Evolutionary conservation across 768 basidiomycete genomes (phyloP), one percentile per base, ranked within the genome.

Genomic region (Sarcomyxa edulis): DNA sequence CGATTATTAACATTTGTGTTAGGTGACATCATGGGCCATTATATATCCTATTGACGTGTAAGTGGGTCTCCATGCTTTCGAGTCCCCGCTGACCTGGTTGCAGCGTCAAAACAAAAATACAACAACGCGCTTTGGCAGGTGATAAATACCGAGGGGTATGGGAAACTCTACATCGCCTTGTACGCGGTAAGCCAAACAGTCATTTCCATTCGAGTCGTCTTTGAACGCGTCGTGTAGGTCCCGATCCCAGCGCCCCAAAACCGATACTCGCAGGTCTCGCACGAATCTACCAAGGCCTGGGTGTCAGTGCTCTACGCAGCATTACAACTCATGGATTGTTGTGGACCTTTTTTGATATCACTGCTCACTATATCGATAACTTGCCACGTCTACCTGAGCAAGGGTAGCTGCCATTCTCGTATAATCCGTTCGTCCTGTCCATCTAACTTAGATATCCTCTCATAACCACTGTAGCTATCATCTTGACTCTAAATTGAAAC

Each of bases 21-120:
- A 74, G 72, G 72, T 84, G 28, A 80, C 81, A 32, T 86, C 84
- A 30, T 91, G 88, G 88, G 85, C 85, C 32, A 58, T 89, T 21
- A 94, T 97, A 43, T 97, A 97, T 69, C 93, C 93, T 9, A 72
- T 95, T 37, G 92, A 95, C 56, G 92, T 95, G 86, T 87, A 64
- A 60, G 81, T 62, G 23, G n/a, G 11, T 12, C 12, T 20, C 11
- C 32, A 35, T 27, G 22, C 19, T 11, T 7, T 26, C 24, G n/a
- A 14, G n/a, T n/a, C n/a, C n/a, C n/a, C n/a, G n/a, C n/a, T n/a
- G n/a, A n/a, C n/a, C n/a, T n/a, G n/a, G n/a, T n/a, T 45, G 14
- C 47, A 89, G 86, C 29, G 86, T 92, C 31, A 91, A 95, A 72
- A 97, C 94, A 0, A 95, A 94, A 62, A 72, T 94, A n/a, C 94